A percentile compares a stretch with the other conserved stretches of the same genome.
Conservation (phyloP, 2,329 filamentous ascomycete species). For the Aspergillus pseudonomiae region DNA sequence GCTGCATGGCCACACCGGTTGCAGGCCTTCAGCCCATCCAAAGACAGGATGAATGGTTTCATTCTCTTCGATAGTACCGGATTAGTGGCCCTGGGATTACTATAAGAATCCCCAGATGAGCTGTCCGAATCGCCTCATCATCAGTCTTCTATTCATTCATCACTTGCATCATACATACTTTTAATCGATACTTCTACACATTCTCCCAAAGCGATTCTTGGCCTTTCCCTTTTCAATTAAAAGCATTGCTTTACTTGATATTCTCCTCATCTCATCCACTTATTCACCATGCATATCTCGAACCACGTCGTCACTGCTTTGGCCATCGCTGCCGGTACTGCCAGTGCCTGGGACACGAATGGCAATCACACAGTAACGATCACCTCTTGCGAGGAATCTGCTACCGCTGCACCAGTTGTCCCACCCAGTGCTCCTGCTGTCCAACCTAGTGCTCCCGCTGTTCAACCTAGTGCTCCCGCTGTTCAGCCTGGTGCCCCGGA, state of each 20-base stretch:
- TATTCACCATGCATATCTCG: conserved; percentile 35
- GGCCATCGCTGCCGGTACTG: conserved; percentile 24
- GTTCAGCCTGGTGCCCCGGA: neutral
- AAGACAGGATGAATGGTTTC: neutral
- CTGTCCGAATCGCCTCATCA: neutral
- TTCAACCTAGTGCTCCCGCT: conserved; percentile 4
- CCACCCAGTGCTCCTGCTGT: neutral
- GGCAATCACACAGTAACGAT: conserved; percentile 1
- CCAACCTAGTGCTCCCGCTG: neutral
- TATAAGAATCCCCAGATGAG: conserved; percentile 1
- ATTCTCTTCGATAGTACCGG: neutral
- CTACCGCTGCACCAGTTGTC: neutral
- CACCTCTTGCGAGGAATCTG: conserved; percentile 7
- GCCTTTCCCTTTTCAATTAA: neutral
- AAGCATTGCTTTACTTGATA: neutral
- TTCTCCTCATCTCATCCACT: neutral
- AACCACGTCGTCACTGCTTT: conserved; percentile 20
- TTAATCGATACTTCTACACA: neutral
- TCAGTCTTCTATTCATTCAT: conserved; percentile 2
- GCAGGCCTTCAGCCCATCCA: neutral
- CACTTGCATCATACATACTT: neutral
- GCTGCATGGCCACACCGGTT: conserved; percentile 1
- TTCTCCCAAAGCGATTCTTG: neutral
- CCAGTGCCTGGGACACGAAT: conserved; percentile 7
- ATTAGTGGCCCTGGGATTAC: neutral